phyloP scores from a whole-genome alignment of 2,329 filamentous ascomycete genomes.

The Coniochaeta sp. region DNA sequence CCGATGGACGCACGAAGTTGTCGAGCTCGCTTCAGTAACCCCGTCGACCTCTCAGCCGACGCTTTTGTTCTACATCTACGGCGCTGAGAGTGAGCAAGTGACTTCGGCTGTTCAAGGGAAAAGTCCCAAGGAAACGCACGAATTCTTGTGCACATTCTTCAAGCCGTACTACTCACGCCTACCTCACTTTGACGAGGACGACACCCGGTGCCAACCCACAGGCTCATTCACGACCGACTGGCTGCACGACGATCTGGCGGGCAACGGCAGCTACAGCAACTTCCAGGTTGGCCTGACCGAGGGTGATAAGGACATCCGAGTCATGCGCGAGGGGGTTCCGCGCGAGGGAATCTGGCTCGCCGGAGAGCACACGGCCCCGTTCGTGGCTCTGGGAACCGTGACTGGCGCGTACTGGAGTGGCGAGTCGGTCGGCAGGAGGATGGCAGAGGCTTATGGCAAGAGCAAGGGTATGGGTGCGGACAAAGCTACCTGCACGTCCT shows the following conservation, averaged over 20 bases:
- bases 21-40: constrained; percentile 67
- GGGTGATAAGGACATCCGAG: constrained; percentile 65
- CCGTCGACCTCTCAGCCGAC: constrained; percentile 61
- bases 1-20: constrained; percentile 67
- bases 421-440: constrained; percentile 64
- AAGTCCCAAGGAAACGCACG: constrained; percentile 34
- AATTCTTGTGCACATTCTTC: constrained; percentile 60
- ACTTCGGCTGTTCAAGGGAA: constrained; percentile 36
- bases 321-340: constrained; percentile 54
- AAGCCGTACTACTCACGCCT: constrained; percentile 70
- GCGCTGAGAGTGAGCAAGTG: constrained; percentile 50
- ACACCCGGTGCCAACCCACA: constrained; percentile 53
- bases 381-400: constrained; percentile 79
- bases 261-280: constrained; percentile 77
- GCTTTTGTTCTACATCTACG: constrained; percentile 75
- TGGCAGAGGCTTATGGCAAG: constrained; percentile 46
- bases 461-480: neutral
- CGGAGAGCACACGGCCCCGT: constrained; percentile 85
- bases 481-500: constrained; percentile 1
- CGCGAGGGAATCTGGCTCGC: constrained; percentile 74
- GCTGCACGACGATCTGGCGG: constrained; percentile 71
- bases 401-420: constrained; percentile 92
- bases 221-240: constrained; percentile 66
- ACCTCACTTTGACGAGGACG: constrained; percentile 52
- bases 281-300: constrained; percentile 69